Conservation (phyloP, 2,329 filamentous ascomycete genomes). For the Xylaria sp. region DNA sequence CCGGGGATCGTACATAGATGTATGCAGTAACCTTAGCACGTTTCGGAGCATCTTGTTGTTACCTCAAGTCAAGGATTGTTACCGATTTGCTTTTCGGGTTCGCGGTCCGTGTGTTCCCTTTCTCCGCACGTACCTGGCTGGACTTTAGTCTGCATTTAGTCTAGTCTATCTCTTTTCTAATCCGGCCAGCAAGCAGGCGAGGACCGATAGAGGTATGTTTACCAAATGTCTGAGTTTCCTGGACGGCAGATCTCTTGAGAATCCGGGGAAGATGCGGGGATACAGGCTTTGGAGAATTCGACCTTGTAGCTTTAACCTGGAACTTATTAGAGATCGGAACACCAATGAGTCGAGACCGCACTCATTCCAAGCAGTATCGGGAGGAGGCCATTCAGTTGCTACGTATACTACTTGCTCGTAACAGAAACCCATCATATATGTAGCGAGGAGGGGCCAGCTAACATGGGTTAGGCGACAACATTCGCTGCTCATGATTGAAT, state of each 20-base stretch:
- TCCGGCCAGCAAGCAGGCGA: neutral
- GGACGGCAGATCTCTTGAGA: conserved; percentile 8
- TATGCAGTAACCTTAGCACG: neutral
- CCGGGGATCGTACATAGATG: neutral
- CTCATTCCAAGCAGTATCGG: neutral
- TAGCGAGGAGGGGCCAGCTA: neutral
- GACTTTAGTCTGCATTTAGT: neutral
- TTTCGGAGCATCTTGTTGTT: neutral
- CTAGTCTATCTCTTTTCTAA: neutral
- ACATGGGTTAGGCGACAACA: neutral
- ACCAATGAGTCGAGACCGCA: neutral
- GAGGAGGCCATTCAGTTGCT: neutral
- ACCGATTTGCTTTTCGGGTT: conserved; percentile 5
- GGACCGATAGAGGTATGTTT: neutral
- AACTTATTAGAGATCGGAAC: neutral
- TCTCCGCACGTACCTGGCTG: neutral
- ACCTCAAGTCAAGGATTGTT: neutral
- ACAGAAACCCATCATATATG: neutral
- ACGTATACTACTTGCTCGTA: neutral
- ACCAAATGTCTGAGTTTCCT: neutral
- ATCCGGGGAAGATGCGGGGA: conserved; percentile 33
- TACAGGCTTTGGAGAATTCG: neutral
- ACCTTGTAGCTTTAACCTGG: neutral
- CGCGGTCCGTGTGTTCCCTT: conserved; percentile 25
- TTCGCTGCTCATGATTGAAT: conserved; percentile 7